A percentile compares a stretch with the other conserved stretches of the same genome.
Evolutionary conservation across 2,329 filamentous ascomycete genomes (phyloP).

Genomic region (Corynespora cassiicola): DNA sequence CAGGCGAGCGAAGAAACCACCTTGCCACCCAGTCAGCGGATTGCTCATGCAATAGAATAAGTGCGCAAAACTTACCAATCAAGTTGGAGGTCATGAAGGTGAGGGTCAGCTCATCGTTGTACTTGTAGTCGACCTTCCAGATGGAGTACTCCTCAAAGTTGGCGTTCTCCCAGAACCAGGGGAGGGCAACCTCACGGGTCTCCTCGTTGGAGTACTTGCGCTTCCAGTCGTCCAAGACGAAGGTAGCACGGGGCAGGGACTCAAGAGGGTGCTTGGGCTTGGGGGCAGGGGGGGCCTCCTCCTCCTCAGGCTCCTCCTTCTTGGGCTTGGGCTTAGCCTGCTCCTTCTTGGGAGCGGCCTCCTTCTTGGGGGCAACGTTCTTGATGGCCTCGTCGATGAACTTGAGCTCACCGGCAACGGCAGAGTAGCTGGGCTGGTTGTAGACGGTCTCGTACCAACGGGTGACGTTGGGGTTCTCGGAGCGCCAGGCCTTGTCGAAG

Average conservation of each 20-base stretch:
- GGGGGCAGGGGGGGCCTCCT: slow-evolving; percentile 67
- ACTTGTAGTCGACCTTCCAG: slow-evolving; percentile 97
- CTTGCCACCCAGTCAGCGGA: too few species aligned
- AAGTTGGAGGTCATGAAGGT: slow-evolving; percentile 99
- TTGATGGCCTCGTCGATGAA: slow-evolving; percentile 83
- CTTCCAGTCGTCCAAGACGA: slow-evolving; percentile 97
- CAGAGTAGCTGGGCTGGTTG: slow-evolving; percentile 90
- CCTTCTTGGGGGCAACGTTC: slow-evolving; percentile 76
- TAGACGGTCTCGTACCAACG: slow-evolving; percentile 95
- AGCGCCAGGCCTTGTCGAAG: slow-evolving; percentile 89
- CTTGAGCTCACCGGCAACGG: slow-evolving; percentile 75
- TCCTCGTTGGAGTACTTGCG: slow-evolving; percentile 98
- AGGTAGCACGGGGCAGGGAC: slow-evolving; percentile 76
- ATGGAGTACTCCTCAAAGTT: slow-evolving; percentile 95
- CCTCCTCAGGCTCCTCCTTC: slow-evolving; percentile 67
- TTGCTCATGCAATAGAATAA: too few species aligned
- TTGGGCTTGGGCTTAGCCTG: slow-evolving; percentile 65
- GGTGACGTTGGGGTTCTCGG: slow-evolving; percentile 80
- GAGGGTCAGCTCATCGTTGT: slow-evolving; percentile 96
- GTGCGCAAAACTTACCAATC: slow-evolving; percentile 70
- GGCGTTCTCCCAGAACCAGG: slow-evolving; percentile 98
- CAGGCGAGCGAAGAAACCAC: slow-evolving; percentile 96
- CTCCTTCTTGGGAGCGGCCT: slow-evolving; percentile 69
- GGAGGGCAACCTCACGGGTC: slow-evolving; percentile 78
- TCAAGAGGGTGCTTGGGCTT: slow-evolving; percentile 98